phyloP scores from a whole-genome alignment of 2,329 filamentous ascomycete genomes.

The Aspergillus bombycis region DNA sequence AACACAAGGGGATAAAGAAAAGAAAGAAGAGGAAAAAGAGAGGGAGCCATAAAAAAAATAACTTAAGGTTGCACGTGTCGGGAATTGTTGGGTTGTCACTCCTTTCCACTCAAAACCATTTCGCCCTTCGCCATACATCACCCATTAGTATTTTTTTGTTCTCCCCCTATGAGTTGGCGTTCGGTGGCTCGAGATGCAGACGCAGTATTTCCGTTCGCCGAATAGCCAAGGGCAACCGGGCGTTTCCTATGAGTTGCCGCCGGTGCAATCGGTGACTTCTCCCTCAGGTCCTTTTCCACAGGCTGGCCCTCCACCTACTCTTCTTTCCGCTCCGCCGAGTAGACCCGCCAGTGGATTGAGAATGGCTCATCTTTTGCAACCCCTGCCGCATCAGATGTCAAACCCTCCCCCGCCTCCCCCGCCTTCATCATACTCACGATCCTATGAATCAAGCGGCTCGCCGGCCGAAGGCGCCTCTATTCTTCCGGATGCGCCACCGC shows the following conservation, averaged over 20 bases:
- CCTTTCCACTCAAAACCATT: constrained; percentile 2
- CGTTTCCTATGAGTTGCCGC: constrained; percentile 37
- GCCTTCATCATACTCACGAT: constrained; percentile 38
- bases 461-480: constrained; percentile 41
- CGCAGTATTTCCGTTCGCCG: constrained; percentile 35
- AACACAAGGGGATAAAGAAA: constrained; percentile 1
- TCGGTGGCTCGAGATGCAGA: constrained; percentile 34
- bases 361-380: constrained; percentile 47
- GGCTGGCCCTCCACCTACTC: constrained; percentile 26
- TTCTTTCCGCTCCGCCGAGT: constrained; percentile 43
- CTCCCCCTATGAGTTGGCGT: constrained; percentile 24
- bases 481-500: constrained; percentile 36
- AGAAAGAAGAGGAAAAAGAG: background rate
- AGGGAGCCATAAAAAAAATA: background rate
- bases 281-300: constrained; percentile 32
- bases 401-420: constrained; percentile 26
- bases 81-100: constrained; percentile 5
- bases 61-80: constrained; percentile 7
- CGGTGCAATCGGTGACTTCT: constrained; percentile 41
- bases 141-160: background rate
- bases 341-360: constrained; percentile 44
- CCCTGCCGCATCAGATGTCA: constrained; percentile 32
- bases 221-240: constrained; percentile 28
- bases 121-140: background rate
- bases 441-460: constrained; percentile 45